These are phyloP conservation scores for Pseudocercospora macadamiae DNA, from an alignment of 2,329 filamentous ascomycete species.

Conservation along the genomic window DNA sequence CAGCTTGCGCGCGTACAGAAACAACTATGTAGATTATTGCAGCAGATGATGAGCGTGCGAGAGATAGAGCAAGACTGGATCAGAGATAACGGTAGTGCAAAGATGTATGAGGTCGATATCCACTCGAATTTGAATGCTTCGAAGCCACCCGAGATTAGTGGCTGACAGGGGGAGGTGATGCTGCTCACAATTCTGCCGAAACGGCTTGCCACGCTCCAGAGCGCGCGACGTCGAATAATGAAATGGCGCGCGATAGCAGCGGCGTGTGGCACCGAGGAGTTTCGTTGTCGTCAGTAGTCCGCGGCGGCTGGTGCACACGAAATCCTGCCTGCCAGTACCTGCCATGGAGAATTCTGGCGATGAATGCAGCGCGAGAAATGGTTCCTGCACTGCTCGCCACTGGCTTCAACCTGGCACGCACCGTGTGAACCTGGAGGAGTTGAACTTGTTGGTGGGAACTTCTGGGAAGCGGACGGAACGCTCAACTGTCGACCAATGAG, in stretches of 20 bases:
- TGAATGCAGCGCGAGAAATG: too few species aligned
- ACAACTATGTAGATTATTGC: neutral
- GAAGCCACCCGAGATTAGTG: conserved; percentile 23
- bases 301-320: neutral
- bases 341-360: too few species aligned
- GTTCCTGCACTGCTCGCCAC: neutral
- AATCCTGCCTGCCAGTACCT: too few species aligned
- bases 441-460: neutral
- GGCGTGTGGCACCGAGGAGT: conserved; percentile 10
- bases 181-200: conserved; percentile 27
- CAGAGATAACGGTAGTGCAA: neutral
- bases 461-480: too few species aligned
- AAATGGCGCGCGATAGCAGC: neutral
- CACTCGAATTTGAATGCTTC: conserved; percentile 6
- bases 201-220: conserved; percentile 9
- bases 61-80: neutral
- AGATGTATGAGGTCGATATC: conserved; percentile 3
- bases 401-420: neutral
- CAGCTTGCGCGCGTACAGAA: neutral
- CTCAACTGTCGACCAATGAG: neutral
- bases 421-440: neutral
- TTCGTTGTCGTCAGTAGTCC: neutral
- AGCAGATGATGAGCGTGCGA: neutral
- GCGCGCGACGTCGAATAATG: neutral
- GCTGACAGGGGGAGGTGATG: conserved; percentile 17